phyloP scores from a whole-genome alignment of 257 asterid genomes.

The Solanum dulcamara region DNA sequence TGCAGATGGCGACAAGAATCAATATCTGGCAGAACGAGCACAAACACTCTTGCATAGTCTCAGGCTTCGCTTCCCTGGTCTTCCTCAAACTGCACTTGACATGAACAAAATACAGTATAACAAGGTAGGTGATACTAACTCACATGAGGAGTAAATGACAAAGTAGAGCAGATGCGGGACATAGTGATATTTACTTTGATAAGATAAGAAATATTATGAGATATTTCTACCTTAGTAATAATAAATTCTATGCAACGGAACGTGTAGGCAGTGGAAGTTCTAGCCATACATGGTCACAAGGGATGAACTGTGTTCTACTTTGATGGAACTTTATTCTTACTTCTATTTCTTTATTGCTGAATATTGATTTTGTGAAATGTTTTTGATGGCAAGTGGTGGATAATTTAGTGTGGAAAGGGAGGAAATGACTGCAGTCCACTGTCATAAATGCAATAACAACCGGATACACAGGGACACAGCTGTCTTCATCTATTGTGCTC shows the following conservation, averaged over 20 bases:
- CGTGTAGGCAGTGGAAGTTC: neutral
- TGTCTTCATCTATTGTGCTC: neutral
- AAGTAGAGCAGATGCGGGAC: neutral
- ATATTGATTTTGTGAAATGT: neutral
- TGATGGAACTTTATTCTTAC: neutral
- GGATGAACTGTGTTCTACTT: neutral
- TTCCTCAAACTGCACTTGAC: slow-evolving; percentile 92
- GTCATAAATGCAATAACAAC: neutral
- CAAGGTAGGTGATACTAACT: slow-evolving; percentile 41
- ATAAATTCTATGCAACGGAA: neutral
- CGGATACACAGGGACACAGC: neutral
- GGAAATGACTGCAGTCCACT: neutral
- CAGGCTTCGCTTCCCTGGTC: slow-evolving; percentile 79
- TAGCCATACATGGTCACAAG: neutral
- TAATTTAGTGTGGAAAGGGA: neutral
- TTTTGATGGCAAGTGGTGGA: neutral
- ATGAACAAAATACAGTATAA: slow-evolving; percentile 94
- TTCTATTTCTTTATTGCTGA: neutral
- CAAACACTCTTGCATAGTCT: slow-evolving; percentile 65
- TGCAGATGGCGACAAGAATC: slow-evolving; percentile 58
- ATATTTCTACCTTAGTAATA: neutral
- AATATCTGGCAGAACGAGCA: slow-evolving; percentile 60
- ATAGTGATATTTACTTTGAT: neutral
- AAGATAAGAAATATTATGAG: neutral
- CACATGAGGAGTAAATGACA: neutral